Evolutionary conservation across 345 rosid genomes (phyloP), one percentile per base, ranked within the genome.

Genomic region (Erucastrum elatum): DNA sequence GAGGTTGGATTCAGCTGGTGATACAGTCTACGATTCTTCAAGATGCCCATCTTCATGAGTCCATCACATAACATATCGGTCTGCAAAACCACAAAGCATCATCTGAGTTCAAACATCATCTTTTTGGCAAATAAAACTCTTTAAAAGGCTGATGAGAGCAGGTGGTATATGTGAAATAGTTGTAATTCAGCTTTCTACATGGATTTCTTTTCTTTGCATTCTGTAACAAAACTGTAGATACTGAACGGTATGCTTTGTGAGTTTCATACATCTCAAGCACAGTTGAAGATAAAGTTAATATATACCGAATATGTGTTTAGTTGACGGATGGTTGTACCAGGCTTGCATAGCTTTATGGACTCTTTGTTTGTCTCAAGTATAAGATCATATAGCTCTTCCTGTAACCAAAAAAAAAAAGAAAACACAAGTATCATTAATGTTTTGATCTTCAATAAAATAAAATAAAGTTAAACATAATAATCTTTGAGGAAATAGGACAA

Each of bases 301-400:
- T 77, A 70, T 92, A 94, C 99, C 80, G 97, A 95, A 68, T 79
- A 84, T 65, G 87, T 71, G 84, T 95, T 93, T 74, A 93, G 86
- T 74, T 91, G 84, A 17, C 84, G 88, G 83, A 90, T 86, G 84
- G 81, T 89, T 39, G 89, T 80, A 53, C 97, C 98, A 21, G 98
- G 98, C 80, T 85, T 88, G 87, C 98, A 93, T 76, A 85, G 92
- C 78, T 85, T 84, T 66, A 89, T 71, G 68, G 91, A 90, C 76
- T 86, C 92, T 82, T 90, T 90, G 83, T 93, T 95, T 75, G 98
- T 89, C 87, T 83, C 84, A 68, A 93, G 91, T 76, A 95, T 85
- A 74, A 93, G 97, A 86, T 87, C 90, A 80, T 93, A 95, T 60
- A 95, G 83, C 82, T 86, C 98, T 70, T 82, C 89, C 99, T 95